Base-by-base conservation (phyloP, 108 stramenopile species). In the Schizochytrium sp. region DNA sequence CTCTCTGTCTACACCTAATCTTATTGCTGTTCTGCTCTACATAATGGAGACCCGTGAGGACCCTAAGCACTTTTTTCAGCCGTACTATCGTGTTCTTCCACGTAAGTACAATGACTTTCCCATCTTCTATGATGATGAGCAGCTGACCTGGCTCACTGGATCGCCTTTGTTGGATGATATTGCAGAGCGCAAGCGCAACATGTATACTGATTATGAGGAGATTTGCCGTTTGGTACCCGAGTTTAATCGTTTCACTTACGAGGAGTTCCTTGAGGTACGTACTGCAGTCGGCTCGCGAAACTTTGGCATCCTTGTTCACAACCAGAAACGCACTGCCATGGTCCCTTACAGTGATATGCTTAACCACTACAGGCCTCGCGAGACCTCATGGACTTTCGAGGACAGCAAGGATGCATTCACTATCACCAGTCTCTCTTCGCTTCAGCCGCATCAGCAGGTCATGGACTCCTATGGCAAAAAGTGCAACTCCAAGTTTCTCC, bases 291-390 rank as follows among this genome's bases (percentile, higher is more conserved):
- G 98, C 89, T 94, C 93, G 57, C 92, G 99, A 0, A 99, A 99
- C 92, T 99, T 99, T 94, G 99, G 98, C 2, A 90, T 99, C 72
- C 92, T 97, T 49, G 95, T 99, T 61, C 94, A 97, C 90, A 97
- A 98, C 42, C 92, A 97, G 72, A 93, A 97, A 41, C 99, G 98
- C 4, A 95, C 96, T 56, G 99, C 99, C 28, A 90, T 99, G 87
- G 99, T 99, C 7, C 99, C 99, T 0, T 98, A 98, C 88, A 98
- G 98, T 7, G 99, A 99, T 91, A 99, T 99, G 99, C 94, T 99
- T 41, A 99, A 99, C 94, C 99, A 99, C 92, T 96, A 96, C 88
- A 41, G 97, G 8, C 99, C 99, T 5, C 93, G 99, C 55, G 98
- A 99, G 89, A 99, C 99, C 42, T 98, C 98, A 91, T 99, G 99